Base-by-base conservation (phyloP, 2,329 filamentous ascomycete genomes). In the Trichoderma sp. region DNA sequence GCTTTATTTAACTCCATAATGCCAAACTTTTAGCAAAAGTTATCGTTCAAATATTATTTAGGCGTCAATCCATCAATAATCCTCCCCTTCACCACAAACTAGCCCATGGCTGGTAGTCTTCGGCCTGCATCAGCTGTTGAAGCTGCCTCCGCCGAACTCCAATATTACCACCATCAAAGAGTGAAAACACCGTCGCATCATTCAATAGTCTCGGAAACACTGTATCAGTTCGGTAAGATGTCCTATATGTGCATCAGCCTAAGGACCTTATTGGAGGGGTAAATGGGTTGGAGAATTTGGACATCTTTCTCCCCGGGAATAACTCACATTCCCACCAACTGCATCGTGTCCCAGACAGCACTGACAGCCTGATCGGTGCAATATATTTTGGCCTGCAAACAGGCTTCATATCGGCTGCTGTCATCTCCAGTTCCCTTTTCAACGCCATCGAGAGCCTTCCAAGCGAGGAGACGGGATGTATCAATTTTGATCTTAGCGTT, bases 321-420 rank as follows among this genome's bases (percentile, higher is more conserved):
- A 14, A 59, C 66, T 68, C 21, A 68, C 66, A 68, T 35, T 68
- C 66, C 66, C 12, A 68, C 66, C 7, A 68, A 27, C 45, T 68
- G 66, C 66, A 68, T 68, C 11, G 66, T 68, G 29, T 68, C 66
- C 66, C 66, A 68, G 29, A 68, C 66, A 27, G 66, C 45, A 38
- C 29, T 35, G 12, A 68, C 66, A 5, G 66, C 66, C 21, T 68
- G 66, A 6, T 68, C 66, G 35, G 29, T 27, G 11, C 66, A 68
- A 21, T 68, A 68, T 9, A 68, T n/a, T 18, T 68, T 68, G 31
- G 45, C 66, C n/a, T 68, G 66, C 29, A 68, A 35, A n/a, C 66
- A 68, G 6, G 66, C 66, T 56, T 68, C 66, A 27, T 68, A 68
- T 38, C 66, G 29, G 50, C 66, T 68, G 9, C n/a, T 68, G 50